Evolutionary conservation across 2,329 filamentous ascomycete genomes (phyloP), one percentile per base, ranked within the genome.

Genomic region (Fusarium oligoseptatum): DNA sequence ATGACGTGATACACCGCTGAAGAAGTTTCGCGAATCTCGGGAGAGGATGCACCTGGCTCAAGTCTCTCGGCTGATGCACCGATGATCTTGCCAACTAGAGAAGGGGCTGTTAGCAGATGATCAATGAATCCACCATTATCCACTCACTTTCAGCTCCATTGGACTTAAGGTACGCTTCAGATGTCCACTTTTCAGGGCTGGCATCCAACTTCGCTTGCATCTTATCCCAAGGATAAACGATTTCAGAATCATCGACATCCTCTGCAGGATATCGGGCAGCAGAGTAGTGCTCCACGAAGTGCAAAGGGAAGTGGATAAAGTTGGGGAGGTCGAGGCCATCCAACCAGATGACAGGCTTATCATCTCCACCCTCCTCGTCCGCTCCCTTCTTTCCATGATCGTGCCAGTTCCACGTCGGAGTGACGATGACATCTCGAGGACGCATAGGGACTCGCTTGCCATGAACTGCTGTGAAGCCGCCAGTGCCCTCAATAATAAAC

Each of bases 331-430:
- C 86, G 1, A 91, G 81, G 0, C 84, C 87, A 72, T 91, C 89
- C 1, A 91, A 83, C 89, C 89, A 91, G 57, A 91, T 87, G 79
- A 90, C 86, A 0, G 88, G 88, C 7, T 69, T 11, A 2, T 71
- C 69, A 20, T 76, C 72, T 1, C 73, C 73, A 0, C 72, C 72
- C 11, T 75, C 67, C 0, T 83, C 83, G 0, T 82, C 81, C 2
- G 75, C 65, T 0, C 87, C 86, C 57, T 90, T 88, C 64, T 90
- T 90, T 3, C 89, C 89, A 64, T 91, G 88, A 65, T 91, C 89
- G 71, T 90, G 88, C 84, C 87, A 91, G 77, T 89, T 87, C 88
- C 89, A 90, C 0, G 85, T 87, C 0, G 88, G 89, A 0, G 89
- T 91, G 4, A 90, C 78, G n/a, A 91, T 87, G 0, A 90, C 85